Percentiles rank a stretch among this genome's conserved stretches.
Evolutionary conservation across 148 eudicot species (phyloP).

Genomic region (Spergularia marina): DNA sequence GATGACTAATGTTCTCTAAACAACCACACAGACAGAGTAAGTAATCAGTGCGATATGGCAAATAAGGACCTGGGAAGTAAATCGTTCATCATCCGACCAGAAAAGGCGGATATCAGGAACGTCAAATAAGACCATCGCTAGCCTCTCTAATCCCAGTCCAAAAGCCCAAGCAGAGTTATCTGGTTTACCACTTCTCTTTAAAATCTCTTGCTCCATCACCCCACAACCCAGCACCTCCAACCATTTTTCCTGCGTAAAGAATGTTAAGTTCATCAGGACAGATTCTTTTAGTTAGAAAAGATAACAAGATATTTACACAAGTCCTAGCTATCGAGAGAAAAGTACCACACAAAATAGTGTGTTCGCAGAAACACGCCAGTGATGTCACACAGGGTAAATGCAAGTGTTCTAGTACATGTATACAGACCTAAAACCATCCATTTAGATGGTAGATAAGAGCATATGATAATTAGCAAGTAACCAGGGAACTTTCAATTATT

Average conservation of each 20-base stretch:
- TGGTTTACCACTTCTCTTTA: constrained; percentile 65
- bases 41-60: background rate
- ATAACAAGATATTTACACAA: background rate
- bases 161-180: constrained; percentile 96
- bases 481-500: too few species aligned
- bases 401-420: too few species aligned
- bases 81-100: constrained; percentile 85
- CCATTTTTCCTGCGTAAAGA: constrained; percentile 77
- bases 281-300: background rate
- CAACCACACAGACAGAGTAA: background rate
- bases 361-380: background rate
- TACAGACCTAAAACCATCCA: too few species aligned
- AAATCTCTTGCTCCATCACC: constrained; percentile 90
- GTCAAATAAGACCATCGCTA: constrained; percentile 96
- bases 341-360: background rate
- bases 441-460: too few species aligned
- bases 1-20: background rate
- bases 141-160: constrained; percentile 94
- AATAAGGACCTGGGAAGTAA: constrained; percentile 70
- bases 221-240: constrained; percentile 98
- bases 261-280: constrained; percentile 1
- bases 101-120: constrained; percentile 96
- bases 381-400: too few species aligned
- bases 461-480: too few species aligned
- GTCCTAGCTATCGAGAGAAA: background rate